A percentile compares a stretch with the other conserved stretches of the same genome.
phyloP scores from a whole-genome alignment of 2,329 filamentous ascomycete genomes.

The Pseudofabraea citricarpa region DNA sequence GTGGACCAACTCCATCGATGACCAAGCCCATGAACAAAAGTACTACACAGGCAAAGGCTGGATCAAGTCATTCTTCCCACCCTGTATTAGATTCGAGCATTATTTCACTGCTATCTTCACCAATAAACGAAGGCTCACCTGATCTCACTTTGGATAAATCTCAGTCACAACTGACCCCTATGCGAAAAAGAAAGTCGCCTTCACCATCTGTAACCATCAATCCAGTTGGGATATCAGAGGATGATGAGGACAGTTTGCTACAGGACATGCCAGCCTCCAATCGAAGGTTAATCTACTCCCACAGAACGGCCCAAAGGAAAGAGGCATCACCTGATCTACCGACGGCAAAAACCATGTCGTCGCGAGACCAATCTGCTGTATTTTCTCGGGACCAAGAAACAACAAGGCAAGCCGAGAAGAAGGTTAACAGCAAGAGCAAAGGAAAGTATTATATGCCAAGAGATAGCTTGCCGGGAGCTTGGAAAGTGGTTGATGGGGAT shows the following conservation, averaged over 20 bases:
- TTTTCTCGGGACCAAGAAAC: neutral
- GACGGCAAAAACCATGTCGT: too few species aligned
- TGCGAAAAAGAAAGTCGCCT: neutral
- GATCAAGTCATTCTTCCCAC: too few species aligned
- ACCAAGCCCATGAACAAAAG: neutral
- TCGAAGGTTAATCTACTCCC: neutral
- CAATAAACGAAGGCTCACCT: too few species aligned
- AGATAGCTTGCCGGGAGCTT: slow-evolving; percentile 30
- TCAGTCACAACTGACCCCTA: neutral
- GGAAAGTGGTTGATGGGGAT: slow-evolving; percentile 23
- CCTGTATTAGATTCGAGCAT: neutral
- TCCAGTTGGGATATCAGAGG: too few species aligned
- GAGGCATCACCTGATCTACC: neutral
- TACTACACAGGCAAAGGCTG: neutral
- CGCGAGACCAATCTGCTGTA: neutral
- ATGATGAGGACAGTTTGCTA: too few species aligned
- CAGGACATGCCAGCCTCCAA: too few species aligned
- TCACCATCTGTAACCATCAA: too few species aligned
- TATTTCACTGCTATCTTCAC: neutral
- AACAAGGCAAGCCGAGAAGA: neutral
- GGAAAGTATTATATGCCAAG: slow-evolving; percentile 24
- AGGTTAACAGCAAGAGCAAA: slow-evolving; percentile 13
- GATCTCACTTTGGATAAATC: too few species aligned
- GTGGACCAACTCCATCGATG: neutral
- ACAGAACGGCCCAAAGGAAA: neutral